A percentile compares a stretch with the other conserved stretches of the same genome.
phyloP scores from a whole-genome alignment of 2,329 filamentous ascomycete genomes.

The Sclerotinia nivalis region DNA sequence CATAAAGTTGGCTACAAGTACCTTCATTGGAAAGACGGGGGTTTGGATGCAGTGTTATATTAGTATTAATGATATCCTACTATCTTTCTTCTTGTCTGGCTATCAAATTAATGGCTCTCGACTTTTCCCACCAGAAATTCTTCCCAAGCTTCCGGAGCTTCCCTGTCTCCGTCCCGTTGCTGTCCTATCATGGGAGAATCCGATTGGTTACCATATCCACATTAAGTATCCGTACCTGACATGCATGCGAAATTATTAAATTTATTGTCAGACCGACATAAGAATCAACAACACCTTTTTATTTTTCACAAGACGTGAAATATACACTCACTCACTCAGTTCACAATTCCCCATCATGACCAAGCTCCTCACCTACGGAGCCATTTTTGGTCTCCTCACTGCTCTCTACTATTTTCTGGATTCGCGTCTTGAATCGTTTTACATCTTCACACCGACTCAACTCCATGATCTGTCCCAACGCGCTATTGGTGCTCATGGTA shows the following conservation, averaged over 20 bases:
- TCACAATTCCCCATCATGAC: conserved; percentile 20
- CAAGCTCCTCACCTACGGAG: conserved; percentile 46
- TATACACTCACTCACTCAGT: background rate
- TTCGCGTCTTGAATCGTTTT: conserved; percentile 57
- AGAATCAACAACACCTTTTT: background rate
- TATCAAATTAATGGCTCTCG: background rate
- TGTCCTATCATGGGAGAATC: background rate
- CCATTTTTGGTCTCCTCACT: conserved; percentile 56
- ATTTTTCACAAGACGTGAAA: conserved; percentile 8
- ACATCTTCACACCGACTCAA: conserved; percentile 71
- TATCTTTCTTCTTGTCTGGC: background rate
- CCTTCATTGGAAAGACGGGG: background rate
- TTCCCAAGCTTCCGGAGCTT: conserved; percentile 12
- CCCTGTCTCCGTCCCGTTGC: background rate
- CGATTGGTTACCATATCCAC: conserved; percentile 15
- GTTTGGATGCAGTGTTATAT: background rate
- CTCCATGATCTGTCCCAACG: conserved; percentile 68
- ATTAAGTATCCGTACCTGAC: conserved; percentile 5
- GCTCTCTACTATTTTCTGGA: conserved; percentile 58
- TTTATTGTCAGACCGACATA: conserved; percentile 12
- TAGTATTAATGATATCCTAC: background rate
- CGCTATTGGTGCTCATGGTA: conserved; percentile 68
- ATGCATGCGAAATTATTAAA: conserved; percentile 3
- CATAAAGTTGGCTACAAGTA: conserved; percentile 1
- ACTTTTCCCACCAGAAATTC: background rate